Conservation (phyloP, 2,329 filamentous ascomycete genomes). For the Penicillium sp. region DNA sequence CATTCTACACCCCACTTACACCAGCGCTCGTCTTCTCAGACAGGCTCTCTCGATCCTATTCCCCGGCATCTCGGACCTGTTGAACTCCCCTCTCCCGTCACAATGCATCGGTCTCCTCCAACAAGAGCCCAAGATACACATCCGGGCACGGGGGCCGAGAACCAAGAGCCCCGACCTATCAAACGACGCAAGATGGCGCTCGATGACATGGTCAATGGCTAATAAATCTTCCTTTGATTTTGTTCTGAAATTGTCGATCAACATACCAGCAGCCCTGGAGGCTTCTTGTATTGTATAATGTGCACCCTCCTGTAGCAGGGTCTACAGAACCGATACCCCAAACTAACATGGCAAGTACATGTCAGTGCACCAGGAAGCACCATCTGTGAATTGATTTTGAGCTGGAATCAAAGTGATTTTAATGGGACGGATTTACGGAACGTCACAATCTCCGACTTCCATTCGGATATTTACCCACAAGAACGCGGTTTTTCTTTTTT, state of each 20-base stretch:
- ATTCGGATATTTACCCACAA: background rate
- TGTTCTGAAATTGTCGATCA: background rate
- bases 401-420: background rate
- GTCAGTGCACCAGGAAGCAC: background rate
- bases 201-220: slow-evolving; percentile 43
- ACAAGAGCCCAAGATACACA: slow-evolving; percentile 12
- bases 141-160: slow-evolving; percentile 18
- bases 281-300: slow-evolving; percentile 25
- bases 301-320: slow-evolving; percentile 20
- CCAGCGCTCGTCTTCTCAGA: slow-evolving; percentile 23
- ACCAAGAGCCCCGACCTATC: slow-evolving; percentile 26
- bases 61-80: slow-evolving; percentile 23
- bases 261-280: slow-evolving; percentile 10
- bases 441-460: background rate
- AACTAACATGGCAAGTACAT: slow-evolving; percentile 3
- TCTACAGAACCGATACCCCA: slow-evolving; percentile 19
- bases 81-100: slow-evolving; percentile 17
- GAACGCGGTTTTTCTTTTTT: background rate
- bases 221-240: background rate
- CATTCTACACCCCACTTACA: slow-evolving; percentile 21
- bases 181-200: slow-evolving; percentile 42
- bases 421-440: background rate
- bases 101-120: slow-evolving; percentile 18
- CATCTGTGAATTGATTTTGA: background rate
- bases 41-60: slow-evolving; percentile 20